Evolutionary conservation across 2,329 filamentous ascomycete genomes (phyloP), one percentile per base, ranked within the genome.

Genomic region (Botryosphaeria dothidea): DNA sequence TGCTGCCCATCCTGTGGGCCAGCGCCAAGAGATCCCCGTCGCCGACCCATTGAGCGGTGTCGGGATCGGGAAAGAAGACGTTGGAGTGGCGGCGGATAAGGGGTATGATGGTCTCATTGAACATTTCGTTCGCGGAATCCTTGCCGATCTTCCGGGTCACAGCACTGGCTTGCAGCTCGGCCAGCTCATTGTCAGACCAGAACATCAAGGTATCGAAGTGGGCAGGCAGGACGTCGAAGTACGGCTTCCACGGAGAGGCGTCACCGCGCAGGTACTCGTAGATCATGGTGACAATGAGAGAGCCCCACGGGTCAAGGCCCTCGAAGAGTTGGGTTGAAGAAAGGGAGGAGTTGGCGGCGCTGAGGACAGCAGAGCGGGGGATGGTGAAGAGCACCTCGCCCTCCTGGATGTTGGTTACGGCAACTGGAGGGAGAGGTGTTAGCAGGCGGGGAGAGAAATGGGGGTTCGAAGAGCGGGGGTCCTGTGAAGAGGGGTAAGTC

Each of bases 171-270:
- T 94, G 89, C 8, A 97, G 85, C 71, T 90, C 83, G 0, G 81
- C 78, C 2, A 97, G 82, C 75, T 97, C 92, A 0, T 81, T 79
- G 0, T 84, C 80, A 1, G 85, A 81, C 93, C 93, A 97, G 79
- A 93, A 97, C 91, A 97, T 97, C 68, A 94, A 85, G 2, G 92
- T 96, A 75, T 95, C 87, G 73, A 97, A 97, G 34, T 74, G 68
- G 15, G 70, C 66, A 2, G 92, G 92, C 4, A 97, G 83, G 21
- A 96, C 82, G 65, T 88, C 84, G 69, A 96, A 88, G 76, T 97
- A 97, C 0, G 88, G 83, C 68, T 87, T 86, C 93, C 93, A 97
- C 8, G 78, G 79, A 1, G 92, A 96, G 0, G 78, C 66, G 71
- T 80, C 57, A 77, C 88, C 81, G 57, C 80, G 75, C 76, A 88